Evolutionary conservation across 2,329 filamentous ascomycete genomes (phyloP).

Genomic region (Fusarium nurragi): DNA sequence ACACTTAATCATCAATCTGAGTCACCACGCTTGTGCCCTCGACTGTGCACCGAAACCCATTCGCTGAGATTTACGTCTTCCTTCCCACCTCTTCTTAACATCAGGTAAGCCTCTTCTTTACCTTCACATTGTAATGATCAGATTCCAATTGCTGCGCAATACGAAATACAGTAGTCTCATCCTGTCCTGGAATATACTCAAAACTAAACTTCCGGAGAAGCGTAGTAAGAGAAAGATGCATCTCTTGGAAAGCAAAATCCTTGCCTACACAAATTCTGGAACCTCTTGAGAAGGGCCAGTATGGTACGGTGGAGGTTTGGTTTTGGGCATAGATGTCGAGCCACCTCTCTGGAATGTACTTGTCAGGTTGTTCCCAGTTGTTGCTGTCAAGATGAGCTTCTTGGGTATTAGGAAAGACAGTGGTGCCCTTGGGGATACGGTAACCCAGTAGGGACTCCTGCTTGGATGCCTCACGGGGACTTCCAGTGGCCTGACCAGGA

Average conservation of each 20-base stretch:
- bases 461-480: background rate
- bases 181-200: background rate
- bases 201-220: background rate
- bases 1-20: too few species aligned
- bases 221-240: conserved; percentile 3
- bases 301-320: background rate
- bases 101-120: background rate
- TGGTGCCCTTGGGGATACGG: background rate
- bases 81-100: too few species aligned
- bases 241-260: conserved; percentile 1
- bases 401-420: conserved; percentile 3
- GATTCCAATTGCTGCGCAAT: background rate
- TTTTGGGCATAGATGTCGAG: background rate
- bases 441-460: background rate
- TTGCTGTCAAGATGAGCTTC: background rate
- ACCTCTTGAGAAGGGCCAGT: background rate
- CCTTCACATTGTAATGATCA: background rate
- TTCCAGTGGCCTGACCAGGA: background rate
- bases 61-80: too few species aligned
- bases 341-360: conserved; percentile 2
- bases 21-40: too few species aligned
- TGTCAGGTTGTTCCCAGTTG: background rate
- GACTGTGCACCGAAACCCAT: too few species aligned
- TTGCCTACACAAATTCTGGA: background rate
- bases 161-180: conserved; percentile 5